Base-by-base conservation (phyloP, 2,329 filamentous ascomycete species). In the Fusarium cicatricum region DNA sequence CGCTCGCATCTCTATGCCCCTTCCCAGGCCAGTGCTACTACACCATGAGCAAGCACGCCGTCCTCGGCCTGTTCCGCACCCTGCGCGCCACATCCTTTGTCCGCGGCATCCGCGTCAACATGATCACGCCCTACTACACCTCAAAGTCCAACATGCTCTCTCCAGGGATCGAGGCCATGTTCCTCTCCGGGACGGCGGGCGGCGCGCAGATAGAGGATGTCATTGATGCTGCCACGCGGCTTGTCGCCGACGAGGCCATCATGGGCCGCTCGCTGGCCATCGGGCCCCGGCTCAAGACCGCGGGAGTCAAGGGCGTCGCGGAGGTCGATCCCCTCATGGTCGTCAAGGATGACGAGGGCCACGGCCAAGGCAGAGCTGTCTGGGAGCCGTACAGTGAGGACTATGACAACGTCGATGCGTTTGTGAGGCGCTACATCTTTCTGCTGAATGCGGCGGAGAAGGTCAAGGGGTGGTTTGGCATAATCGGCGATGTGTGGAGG, bases 111-210 rank as follows among this genome's bases (percentile, higher is more conserved):
- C 80, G 88, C 38, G 76, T 88, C 55, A 90, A 90, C 68, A 77
- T 89, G 66, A 70, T 90, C n/a, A 82, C 81, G 53, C 88, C 88
- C 0, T 90, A 89, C 72, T 90, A 89, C 70, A 76, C 80, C 65
- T 82, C 86, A 63, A 87, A 85, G 12, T 83, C 85, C n/a, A 80
- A 69, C 61, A 76, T 76, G 72, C 63, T 90, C 38, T 69, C 87
- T 4, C 73, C 78, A 1, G 54, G 72, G 2, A 51, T 62, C 1
- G 85, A 77, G 15, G 77, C 82, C 23, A 56, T 81, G 2, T 54
- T 88, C 14, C 76, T 90, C 3, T 82, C 85, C 0, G 88, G 87
- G 12, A 65, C 65, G 11, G 69, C 72, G 1, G 82, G 77, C 2
- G 75, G 81, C 58, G 85, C 82, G 2, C 76, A 77, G 36, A 71